Conservation (phyloP, 2,329 filamentous ascomycete genomes). For the Chrysoporthe austroafricana region DNA sequence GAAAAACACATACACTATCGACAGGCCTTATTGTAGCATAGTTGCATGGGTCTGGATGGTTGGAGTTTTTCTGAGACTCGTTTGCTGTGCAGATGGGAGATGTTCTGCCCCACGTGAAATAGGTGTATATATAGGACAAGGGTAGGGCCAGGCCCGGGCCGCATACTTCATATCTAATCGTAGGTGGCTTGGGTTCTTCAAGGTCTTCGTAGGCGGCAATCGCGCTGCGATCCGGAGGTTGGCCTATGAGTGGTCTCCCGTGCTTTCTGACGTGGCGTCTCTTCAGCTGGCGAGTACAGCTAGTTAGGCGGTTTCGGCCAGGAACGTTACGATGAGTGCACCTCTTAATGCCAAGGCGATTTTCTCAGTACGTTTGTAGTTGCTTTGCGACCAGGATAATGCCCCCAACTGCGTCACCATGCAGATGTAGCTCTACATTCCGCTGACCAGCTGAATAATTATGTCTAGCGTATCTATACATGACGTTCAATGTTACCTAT, state of each 20-base stretch:
- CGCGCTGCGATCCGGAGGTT: neutral
- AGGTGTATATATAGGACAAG: too few species aligned
- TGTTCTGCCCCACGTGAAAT: too few species aligned
- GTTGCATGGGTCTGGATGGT: neutral
- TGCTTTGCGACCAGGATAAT: neutral
- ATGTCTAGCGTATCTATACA: neutral
- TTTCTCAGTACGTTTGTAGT: neutral
- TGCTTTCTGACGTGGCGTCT: neutral
- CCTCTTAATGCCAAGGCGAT: neutral
- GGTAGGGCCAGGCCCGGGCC: too few species aligned
- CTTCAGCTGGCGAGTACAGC: too few species aligned
- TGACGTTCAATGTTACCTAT: neutral
- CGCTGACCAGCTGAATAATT: neutral
- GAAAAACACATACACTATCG: neutral
- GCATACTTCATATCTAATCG: too few species aligned
- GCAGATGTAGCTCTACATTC: conserved; percentile 12
- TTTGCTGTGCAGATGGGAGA: too few species aligned
- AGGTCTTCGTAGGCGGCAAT: neutral
- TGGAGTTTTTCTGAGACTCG: neutral
- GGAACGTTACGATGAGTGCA: neutral
- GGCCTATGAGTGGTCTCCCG: neutral
- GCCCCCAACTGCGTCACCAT: conserved; percentile 11
- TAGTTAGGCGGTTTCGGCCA: neutral
- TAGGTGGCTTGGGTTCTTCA: neutral
- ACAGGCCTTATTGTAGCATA: neutral